Evolutionary conservation across 2,329 filamentous ascomycete genomes (phyloP).

Genomic region (Chaetomiaceae sp.): DNA sequence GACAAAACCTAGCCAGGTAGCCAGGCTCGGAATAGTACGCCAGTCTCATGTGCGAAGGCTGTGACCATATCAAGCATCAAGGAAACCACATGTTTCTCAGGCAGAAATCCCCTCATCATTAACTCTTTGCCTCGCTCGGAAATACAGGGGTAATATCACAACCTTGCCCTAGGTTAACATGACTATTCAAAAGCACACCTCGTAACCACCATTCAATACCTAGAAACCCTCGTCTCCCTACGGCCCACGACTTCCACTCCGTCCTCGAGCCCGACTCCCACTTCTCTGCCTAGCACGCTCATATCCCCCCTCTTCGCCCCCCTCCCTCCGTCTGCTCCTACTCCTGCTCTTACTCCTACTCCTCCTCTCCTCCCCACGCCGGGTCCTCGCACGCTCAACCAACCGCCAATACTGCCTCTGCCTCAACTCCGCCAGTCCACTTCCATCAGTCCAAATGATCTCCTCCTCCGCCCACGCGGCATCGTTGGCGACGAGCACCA

Average conservation of each 20-base stretch:
- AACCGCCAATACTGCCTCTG: constrained; percentile 19
- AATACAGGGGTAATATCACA: too few relatives aligned
- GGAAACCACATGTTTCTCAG: too few relatives aligned
- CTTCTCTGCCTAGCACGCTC: background rate
- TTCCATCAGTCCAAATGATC: constrained; percentile 20
- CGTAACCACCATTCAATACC: too few relatives aligned
- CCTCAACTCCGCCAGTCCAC: constrained; percentile 17
- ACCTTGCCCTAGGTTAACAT: too few relatives aligned
- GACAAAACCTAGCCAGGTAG: too few relatives aligned
- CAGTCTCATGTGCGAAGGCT: too few relatives aligned
- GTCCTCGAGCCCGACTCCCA: background rate
- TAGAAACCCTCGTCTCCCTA: background rate
- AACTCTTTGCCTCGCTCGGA: too few relatives aligned
- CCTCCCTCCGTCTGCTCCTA: too few relatives aligned
- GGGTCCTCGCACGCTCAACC: constrained; percentile 10
- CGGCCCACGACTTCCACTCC: background rate
- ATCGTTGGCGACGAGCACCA: constrained; percentile 20
- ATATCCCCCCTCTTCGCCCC: background rate
- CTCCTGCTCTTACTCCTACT: constrained; percentile 4
- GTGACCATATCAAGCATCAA: too few relatives aligned
- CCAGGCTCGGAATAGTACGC: too few relatives aligned
- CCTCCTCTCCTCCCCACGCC: background rate
- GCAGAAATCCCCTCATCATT: too few relatives aligned
- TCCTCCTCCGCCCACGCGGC: constrained; percentile 20
- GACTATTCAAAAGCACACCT: too few relatives aligned